Conservation (phyloP, 169 alveolate genomes). For the Cryptosporidium sp. region DNA sequence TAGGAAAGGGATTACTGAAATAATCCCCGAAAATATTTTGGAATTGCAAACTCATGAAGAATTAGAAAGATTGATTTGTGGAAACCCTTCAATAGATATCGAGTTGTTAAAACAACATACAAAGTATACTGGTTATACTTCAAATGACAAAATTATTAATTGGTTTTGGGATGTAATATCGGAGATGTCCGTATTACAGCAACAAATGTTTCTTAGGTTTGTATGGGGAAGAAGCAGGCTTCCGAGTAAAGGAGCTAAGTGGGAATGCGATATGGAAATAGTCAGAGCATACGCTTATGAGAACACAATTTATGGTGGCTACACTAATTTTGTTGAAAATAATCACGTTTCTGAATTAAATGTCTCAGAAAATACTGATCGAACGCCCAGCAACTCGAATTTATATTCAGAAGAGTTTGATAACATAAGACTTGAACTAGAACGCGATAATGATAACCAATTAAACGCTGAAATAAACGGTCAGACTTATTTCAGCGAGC, state of each 20-base stretch:
- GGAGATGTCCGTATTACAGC: constrained; percentile 84
- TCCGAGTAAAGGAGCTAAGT: constrained; percentile 80
- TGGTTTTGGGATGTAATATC: constrained; percentile 91
- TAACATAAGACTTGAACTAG: neutral
- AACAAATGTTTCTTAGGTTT: constrained; percentile 87
- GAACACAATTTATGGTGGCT: neutral
- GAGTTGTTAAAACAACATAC: constrained; percentile 88
- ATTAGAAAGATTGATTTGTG: constrained; percentile 88
- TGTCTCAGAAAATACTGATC: neutral
- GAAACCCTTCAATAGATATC: constrained; percentile 87
- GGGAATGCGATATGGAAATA: constrained; percentile 80
- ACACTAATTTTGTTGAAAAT: neutral
- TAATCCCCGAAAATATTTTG: constrained; percentile 81
- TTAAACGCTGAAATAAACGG: neutral
- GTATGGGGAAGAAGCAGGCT: constrained; percentile 93
- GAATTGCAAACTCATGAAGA: constrained; percentile 79
- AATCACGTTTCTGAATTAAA: constrained; percentile 8
- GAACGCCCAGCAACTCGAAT: neutral
- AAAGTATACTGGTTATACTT: constrained; percentile 84
- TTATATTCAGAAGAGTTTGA: neutral
- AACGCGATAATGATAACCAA: neutral
- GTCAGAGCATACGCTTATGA: constrained; percentile 1
- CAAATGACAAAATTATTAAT: constrained; percentile 79
- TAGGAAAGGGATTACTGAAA: constrained; percentile 78
- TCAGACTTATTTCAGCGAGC: neutral